Evolutionary conservation across 257 asterid genomes (phyloP), one percentile per base, ranked within the genome.

Genomic region (Fraxinus pennsylvanica): DNA sequence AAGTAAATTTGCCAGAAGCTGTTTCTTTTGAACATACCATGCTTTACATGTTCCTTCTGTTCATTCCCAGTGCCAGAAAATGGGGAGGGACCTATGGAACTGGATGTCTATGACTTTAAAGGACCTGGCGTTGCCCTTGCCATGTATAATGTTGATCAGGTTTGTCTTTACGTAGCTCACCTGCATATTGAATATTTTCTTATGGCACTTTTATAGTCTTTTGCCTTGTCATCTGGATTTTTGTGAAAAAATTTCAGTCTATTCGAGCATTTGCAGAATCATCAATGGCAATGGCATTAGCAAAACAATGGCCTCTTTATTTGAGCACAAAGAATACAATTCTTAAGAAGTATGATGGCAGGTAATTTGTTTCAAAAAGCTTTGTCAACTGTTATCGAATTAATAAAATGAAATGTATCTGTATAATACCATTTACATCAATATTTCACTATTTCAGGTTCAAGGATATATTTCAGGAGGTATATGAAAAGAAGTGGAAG

Each of bases 41-140:
- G 41, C 41, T 38, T 38, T 6, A 6, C 41, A 38, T 38, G 50
- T 74, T 61, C 50, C 39, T 78, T 73, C 57, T 66, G 30, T 82
- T 72, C 63, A 45, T 19, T 67, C 57, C 41, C 78, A 94, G 97
- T 76, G 82, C 98, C 98, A 54, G 97, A 85, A 82, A 87, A 88
- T 79, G 96, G 97, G 82, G 92, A 78, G 67, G 82, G 78, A 59
- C 88, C 95, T 29, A 69, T 73, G n/a, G 96, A 94, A 75, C 79
- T 89, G 72, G 90, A 92, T 75, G 92, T 94, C 59, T 76, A 88
- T 79, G 87, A 90, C 83, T 94, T 90, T 83, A 88, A 90, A 87
- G 92, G 96, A 69, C 94, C 98, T 29, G 97, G 98, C n/a, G 89
- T 94, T 33, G 97, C 98, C 52, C 93, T 94, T 74, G 92, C 97